phyloP scores from a whole-genome alignment of 495 filamentous ascomycete species.

The Elasticomyces elasticus region DNA sequence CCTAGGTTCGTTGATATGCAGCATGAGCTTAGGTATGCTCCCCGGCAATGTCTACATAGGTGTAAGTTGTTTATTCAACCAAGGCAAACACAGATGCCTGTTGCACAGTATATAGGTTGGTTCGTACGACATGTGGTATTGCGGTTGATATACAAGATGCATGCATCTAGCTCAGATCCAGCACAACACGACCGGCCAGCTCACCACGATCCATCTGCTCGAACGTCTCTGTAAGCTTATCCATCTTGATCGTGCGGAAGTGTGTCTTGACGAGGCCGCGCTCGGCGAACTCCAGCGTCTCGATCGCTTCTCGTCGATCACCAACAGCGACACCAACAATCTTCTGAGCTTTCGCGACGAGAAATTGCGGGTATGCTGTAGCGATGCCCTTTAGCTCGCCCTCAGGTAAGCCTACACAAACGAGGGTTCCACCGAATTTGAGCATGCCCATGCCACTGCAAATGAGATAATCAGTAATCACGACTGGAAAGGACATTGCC shows the following conservation, averaged over 20 bases:
- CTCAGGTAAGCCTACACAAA: slow-evolving; percentile 63
- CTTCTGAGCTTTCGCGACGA: slow-evolving; percentile 45
- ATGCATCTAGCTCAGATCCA: slow-evolving; percentile 27
- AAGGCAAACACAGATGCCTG: no score
- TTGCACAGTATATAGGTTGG: no score
- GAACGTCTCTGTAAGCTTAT: slow-evolving; percentile 48
- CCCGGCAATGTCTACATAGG: no score
- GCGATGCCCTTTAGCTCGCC: slow-evolving; percentile 48
- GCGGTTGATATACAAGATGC: no score
- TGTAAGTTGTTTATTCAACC: no score
- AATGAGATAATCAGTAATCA: not conserved
- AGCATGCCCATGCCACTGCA: slow-evolving; percentile 37
- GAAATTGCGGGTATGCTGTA: slow-evolving; percentile 40
- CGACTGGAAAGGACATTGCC: not conserved
- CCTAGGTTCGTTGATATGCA: no score
- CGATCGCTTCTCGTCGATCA: slow-evolving; percentile 54
- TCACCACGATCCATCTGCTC: slow-evolving; percentile 49
- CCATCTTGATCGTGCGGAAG: slow-evolving; percentile 50
- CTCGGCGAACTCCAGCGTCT: slow-evolving; percentile 54
- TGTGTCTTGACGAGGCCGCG: slow-evolving; percentile 53
- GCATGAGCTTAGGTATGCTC: no score
- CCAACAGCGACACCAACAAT: slow-evolving; percentile 58
- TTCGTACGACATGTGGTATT: no score
- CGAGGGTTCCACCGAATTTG: slow-evolving; percentile 51
- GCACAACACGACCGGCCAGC: slow-evolving; percentile 33